Evolutionary conservation across 805 yeast genomes (phyloP).

Genomic region (Candida vartiovaarae): DNA sequence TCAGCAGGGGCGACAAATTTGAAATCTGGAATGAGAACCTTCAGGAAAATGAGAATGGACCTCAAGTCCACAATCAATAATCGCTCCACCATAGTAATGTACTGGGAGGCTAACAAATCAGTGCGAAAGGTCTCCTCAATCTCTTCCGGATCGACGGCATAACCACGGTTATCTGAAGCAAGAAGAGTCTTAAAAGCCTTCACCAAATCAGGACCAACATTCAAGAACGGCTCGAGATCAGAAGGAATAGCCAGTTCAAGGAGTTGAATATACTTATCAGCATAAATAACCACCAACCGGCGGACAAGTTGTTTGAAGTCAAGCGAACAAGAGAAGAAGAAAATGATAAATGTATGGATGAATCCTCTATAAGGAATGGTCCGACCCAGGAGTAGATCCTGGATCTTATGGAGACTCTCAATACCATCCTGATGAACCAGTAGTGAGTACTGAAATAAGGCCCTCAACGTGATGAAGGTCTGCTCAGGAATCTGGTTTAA

Average conservation of each 20-base stretch:
- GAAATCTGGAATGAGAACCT: slow-evolving; percentile 14
- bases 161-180: too few relatives aligned
- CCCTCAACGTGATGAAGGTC: slow-evolving; percentile 30
- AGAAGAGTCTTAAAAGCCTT: too few relatives aligned
- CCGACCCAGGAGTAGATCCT: too few relatives aligned
- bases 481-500: slow-evolving; percentile 31
- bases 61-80: slow-evolving; percentile 16
- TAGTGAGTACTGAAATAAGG: slow-evolving; percentile 18
- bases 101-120: too few relatives aligned
- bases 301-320: slow-evolving; percentile 3
- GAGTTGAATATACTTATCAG: neutral
- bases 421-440: neutral
- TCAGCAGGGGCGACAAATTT: neutral
- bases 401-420: neutral
- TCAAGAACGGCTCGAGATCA: too few relatives aligned
- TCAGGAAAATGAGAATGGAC: slow-evolving; percentile 15
- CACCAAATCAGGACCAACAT: too few relatives aligned
- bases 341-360: too few relatives aligned
- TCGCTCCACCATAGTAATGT: slow-evolving; percentile 4
- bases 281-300: slow-evolving; percentile 1
- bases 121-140: too few relatives aligned
- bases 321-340: slow-evolving; percentile 1
- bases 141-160: too few relatives aligned
- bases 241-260: neutral
- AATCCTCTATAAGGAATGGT: too few relatives aligned